Base-by-base conservation (phyloP, 345 rosid species). In the Aquilaria yunnanensis region DNA sequence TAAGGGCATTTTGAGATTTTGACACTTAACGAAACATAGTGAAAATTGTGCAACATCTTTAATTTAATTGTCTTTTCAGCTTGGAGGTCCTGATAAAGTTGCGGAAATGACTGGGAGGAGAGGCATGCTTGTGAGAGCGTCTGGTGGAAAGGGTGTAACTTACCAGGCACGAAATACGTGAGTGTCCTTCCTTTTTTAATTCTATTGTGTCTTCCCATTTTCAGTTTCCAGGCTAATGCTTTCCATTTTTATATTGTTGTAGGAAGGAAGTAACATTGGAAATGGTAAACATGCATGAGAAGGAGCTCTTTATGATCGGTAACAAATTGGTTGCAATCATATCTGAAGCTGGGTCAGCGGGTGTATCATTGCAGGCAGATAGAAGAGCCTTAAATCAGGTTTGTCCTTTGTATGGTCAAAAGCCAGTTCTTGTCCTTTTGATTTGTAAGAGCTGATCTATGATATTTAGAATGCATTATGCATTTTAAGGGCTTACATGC, bases 271-370 rank as follows among this genome's bases (percentile, higher is more conserved):
- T 94, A 31, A 77, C 88, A 34, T 85, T 94, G 99, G 99, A 94
- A 78, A 94, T 94, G 99, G 99, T 94, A 68, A 94, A 94, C 80
- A 94, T 94, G 99, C 88, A 88, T 47, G 99, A 90, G 75, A 94
- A 94, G 75, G 92, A 94, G 81, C 88, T 82, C 67, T 94, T 94
- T 78, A 94, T 94, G 99, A 97, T 90, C 70, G 92, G 99, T 61
- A 90, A 90, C 81, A 94, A 90, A 68, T 80, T 76, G 10, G 95
- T 85, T 72, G 99, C 99, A 51, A 80, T 94, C 67, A 94, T 94
- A 71, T 94, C 99, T 33, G 99, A 94, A 81, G 99, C 99, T 66
- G 99, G 99, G 62, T 94, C 97, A 50, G 99, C 99, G 66, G 99
- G 97, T 68, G 99, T 94, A 55, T 94, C 99, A 32, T 75, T 94